Base-by-base conservation (phyloP, 129 eudicot species). In the Ambrosia artemisiifolia region DNA sequence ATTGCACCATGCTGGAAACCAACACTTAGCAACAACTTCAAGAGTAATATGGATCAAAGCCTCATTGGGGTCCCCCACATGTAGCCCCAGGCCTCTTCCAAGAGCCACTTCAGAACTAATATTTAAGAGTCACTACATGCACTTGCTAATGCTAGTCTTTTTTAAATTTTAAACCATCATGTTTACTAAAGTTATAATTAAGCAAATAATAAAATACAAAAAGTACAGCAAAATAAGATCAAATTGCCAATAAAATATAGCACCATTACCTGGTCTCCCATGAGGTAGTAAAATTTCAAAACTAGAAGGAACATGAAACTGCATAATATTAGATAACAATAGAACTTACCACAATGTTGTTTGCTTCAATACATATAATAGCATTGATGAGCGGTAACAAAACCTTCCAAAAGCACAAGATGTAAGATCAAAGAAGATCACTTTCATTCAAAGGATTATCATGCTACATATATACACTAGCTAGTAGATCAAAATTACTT, bases 21-120 rank as follows among this genome's bases (percentile, higher is more conserved):
- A 40, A 7, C 33, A 11, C 18, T 67, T 46, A 65, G 64, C 43
- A 74, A 67, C 80, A 19, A n/a, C 67, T 42, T 14, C 28, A 60
- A 59, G 13, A 49, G 80, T 54, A 43, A 40, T 20, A 42, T n/a
- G 66, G 33, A 75, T 4, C 48, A 34, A 34, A 44, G 32, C 63
- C 40, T 59, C 42, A 18, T 13, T 46, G 69, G 14, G 49, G 75
- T 69, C 75, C 75, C 75, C 59, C 67, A 33, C 53, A 24, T 24
- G 28, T 1, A 59, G 17, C 75, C 55, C 63, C 63, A 77, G 12
- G 65, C 19, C n/a, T 51, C 46, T 77, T 70, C 76, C 65, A 49
- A 69, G 63, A 70, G 76, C 47, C 66, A 70, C 81, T 48, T 48
- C 38, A 55, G 24, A 43, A n/a, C 44, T 14, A 66, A 55, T 33